Evolutionary conservation across 768 basidiomycete species (phyloP).

Genomic region (Mycena epipterygia): DNA sequence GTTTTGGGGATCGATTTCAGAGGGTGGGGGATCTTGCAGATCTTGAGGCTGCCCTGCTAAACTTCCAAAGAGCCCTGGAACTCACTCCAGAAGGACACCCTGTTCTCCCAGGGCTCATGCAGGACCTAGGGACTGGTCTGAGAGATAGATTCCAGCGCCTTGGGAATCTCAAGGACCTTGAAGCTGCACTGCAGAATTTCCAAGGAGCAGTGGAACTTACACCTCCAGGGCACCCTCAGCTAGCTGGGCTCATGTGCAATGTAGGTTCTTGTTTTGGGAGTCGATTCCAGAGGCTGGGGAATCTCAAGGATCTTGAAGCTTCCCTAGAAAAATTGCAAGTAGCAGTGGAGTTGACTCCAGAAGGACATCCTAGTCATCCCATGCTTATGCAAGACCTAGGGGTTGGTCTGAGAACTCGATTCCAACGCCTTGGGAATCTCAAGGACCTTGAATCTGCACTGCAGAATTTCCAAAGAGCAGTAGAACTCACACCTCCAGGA

Average conservation of each 20-base stretch:
- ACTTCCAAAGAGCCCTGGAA: not conserved
- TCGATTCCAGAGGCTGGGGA: too few relatives aligned
- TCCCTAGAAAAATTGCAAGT: too few relatives aligned
- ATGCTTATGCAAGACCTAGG: too few relatives aligned
- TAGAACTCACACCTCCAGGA: too few relatives aligned
- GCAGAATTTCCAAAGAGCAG: not conserved
- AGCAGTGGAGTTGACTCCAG: too few relatives aligned
- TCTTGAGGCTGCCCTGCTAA: not conserved
- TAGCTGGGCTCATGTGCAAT: not conserved
- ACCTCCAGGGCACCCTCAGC: not conserved
- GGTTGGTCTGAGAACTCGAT: not conserved
- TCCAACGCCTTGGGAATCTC: too few relatives aligned
- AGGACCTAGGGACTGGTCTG: not conserved
- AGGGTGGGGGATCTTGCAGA: too few relatives aligned
- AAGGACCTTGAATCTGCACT: not conserved
- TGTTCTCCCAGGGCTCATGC: not conserved
- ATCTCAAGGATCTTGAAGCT: too few relatives aligned
- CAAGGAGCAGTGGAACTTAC: not conserved
- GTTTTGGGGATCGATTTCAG: too few relatives aligned
- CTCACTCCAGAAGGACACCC: too few relatives aligned
- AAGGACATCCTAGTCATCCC: too few relatives aligned
- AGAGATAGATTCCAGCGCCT: too few relatives aligned
- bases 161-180: not conserved
- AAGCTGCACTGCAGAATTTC: not conserved
- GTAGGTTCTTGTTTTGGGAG: not conserved